Evolutionary conservation across 164 flowering plant species (phyloP), one percentile per base, ranked within the genome.

Genomic region (Piper longum): DNA sequence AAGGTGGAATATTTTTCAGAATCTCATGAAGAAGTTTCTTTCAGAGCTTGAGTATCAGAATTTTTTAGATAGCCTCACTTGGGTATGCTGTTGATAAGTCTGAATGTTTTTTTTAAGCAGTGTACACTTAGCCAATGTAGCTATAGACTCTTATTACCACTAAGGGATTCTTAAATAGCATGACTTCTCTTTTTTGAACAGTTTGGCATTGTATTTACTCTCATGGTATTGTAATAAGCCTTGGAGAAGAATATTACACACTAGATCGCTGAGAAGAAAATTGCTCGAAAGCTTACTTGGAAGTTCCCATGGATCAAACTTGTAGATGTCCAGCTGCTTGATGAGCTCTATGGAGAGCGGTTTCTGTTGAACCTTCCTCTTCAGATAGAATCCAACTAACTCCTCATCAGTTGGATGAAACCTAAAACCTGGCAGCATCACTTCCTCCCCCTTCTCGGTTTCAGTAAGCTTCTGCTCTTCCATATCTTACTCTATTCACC

Each of bases 321-420:
- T 86, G 66, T 84, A 86, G 66, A 86, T 86, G 56, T 86, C 93
- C 26, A 87, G 77, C 51, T 87, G 93, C 76, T 77, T 80, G 54
- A 87, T 87, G 19, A 87, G 82, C 71, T 87, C 89, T 17, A 87
- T 80, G 26, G 85, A 70, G 56, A 87, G 82, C 41, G 88, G 78
- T 52, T 77, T 64, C 17, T 87, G 85, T 43, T 82, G 86, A 69
- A 85, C 66, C 79, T 87, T 87, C 72, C 85, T 85, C 73, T 70
- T 84, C 56, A 87, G 72, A 63, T 87, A 87, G 70, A 83, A 87
- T 58, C 84, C 86, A 16, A 87, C 89, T 42, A 87, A 83, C 72
- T 87, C 93, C 59, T 84, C 89, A 70, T 85, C 93, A 0, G 93
- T 87, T n/a, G 93, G 93, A 77, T 87, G 93, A 76, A 87, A 87